Evolutionary conservation across 1,284 basidiomycete species (phyloP), one percentile per base, ranked within the genome.

Genomic region (Cryptococcus jaspeensis): DNA sequence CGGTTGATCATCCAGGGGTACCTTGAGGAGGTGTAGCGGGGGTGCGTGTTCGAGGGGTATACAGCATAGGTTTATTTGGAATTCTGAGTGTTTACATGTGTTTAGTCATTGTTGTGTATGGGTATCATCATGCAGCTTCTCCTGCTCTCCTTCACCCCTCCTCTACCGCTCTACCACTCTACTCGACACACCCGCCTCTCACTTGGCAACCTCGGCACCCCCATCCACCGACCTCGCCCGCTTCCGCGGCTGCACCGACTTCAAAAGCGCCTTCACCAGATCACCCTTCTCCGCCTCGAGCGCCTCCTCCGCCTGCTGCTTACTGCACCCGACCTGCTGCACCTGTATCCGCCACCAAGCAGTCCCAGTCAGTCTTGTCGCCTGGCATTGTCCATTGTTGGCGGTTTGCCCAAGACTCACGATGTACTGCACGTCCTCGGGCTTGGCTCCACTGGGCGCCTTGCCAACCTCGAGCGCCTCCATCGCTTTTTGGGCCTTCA

Each of bases 1-100:
- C 86, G 92, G 72, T 82, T 97, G 63, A 89, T 97, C 66, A 85
- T 94, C 1, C 89, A 93, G 70, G 93, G 92, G 3, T 95, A 88
- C 75, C 79, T 98, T 60, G 89, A 94, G 77, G 78, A 81, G 58
- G 77, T 81, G 1, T 78, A 68, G 51, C 9, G n/a, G 23, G n/a
- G 32, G 11, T 23, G 25, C 49, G 52, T 38, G 46, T 43, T 50
- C 37, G 23, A 13, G n/a, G 5, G 3, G 5, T 48, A 23, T 41
- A n/a, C 40, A n/a, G 20, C 20, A 41, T 41, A 5, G 40, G 20
- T 5, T 32, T 12, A 41, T 22, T 5, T n/a, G 16, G 20, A n/a
- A 12, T 22, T n/a, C 40, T n/a, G 40, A 41, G 16, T 41, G 40
- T 41, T 41, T 22, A 22, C 40, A 22, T 22, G 42, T 22, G 28